Conservation (phyloP, 768 basidiomycete species). For the Tricholoma furcatifolium region DNA sequence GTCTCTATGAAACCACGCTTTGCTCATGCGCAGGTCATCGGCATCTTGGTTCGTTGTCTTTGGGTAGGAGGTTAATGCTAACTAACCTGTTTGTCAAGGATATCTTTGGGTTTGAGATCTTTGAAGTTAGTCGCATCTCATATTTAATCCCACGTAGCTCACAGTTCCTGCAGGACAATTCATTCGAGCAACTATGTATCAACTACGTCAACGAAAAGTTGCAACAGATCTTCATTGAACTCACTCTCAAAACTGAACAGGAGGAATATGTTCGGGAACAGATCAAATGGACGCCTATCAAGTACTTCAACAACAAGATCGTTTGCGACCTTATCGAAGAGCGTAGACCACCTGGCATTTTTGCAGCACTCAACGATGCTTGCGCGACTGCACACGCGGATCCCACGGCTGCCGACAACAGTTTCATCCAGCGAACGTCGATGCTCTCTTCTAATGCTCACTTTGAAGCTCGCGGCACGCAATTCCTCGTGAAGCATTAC, state of each 20-base stretch:
- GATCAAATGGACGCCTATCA: slow-evolving; percentile 99
- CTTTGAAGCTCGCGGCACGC: slow-evolving; percentile 91
- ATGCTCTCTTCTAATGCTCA: slow-evolving; percentile 83
- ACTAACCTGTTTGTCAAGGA: slow-evolving; percentile 49
- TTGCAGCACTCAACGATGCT: slow-evolving; percentile 98
- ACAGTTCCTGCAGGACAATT: slow-evolving; percentile 67
- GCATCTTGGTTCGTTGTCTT: slow-evolving; percentile 68
- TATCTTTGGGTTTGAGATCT: slow-evolving; percentile 99
- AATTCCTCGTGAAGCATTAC: slow-evolving; percentile 96
- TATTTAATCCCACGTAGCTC: slow-evolving; percentile 1
- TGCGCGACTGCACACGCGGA: slow-evolving; percentile 98
- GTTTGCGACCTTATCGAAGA: slow-evolving; percentile 99
- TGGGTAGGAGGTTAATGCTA: slow-evolving; percentile 1
- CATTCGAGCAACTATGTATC: slow-evolving; percentile 97
- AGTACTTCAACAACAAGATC: slow-evolving; percentile 98
- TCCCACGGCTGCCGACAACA: slow-evolving; percentile 92
- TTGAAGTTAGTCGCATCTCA: slow-evolving; percentile 56
- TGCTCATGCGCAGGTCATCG: slow-evolving; percentile 77
- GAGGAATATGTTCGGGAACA: slow-evolving; percentile 98
- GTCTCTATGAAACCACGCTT: slow-evolving; percentile 90
- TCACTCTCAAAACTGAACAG: slow-evolving; percentile 98
- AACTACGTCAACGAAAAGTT: slow-evolving; percentile 99
- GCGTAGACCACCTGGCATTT: slow-evolving; percentile 92
- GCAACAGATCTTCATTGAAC: slow-evolving; percentile 98
- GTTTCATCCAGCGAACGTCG: slow-evolving; percentile 90